A percentile compares a stretch with the other conserved stretches of the same genome.
These are phyloP conservation scores for Colletotrichum orchidophilum DNA, from an alignment of 2,329 filamentous ascomycete genomes.

Conservation along the genomic window DNA sequence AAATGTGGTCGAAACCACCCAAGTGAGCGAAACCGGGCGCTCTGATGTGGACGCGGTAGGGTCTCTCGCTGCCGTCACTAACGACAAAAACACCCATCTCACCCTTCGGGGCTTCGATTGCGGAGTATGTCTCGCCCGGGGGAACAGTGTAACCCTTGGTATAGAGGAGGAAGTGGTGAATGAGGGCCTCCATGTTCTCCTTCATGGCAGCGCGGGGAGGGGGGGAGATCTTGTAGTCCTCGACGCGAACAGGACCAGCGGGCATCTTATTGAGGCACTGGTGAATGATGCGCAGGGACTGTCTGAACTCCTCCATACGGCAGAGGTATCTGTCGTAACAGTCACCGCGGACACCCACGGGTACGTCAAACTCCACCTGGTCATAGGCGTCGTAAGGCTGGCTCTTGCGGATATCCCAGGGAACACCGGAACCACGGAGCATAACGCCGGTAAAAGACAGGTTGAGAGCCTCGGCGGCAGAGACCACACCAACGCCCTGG, in stretches of 20 bases:
- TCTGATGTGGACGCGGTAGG: constrained; percentile 97
- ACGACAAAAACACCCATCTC: constrained; percentile 99
- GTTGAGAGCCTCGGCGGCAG: constrained; percentile 93
- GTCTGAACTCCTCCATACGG: constrained; percentile 99
- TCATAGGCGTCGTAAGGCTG: constrained; percentile 98
- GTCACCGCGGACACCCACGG: constrained; percentile 95
- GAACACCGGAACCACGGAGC: constrained; percentile 95
- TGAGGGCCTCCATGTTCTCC: constrained; percentile 99
- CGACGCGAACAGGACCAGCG: constrained; percentile 89
- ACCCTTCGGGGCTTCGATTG: constrained; percentile 99
- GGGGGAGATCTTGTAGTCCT: constrained; percentile 98
- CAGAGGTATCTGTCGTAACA: constrained; percentile 99
- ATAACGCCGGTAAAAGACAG: constrained; percentile 97
- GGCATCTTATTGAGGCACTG: constrained; percentile 99
- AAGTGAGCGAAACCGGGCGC: constrained; percentile 97
- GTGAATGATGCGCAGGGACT: constrained; percentile 97
- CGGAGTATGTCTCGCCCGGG: constrained; percentile 96
- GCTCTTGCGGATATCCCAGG: constrained; percentile 96
- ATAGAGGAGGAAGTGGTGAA: constrained; percentile 98
- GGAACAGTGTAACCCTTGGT: constrained; percentile 98
- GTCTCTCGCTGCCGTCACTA: constrained; percentile 94
- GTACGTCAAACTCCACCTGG: constrained; percentile 97
- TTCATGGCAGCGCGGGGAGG: constrained; percentile 99
- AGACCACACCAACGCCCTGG: constrained; percentile 89
- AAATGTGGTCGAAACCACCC: constrained; percentile 91